Evolutionary conservation across 1,139 yeast species (phyloP).

Genomic region (Protomyces pachydermus): DNA sequence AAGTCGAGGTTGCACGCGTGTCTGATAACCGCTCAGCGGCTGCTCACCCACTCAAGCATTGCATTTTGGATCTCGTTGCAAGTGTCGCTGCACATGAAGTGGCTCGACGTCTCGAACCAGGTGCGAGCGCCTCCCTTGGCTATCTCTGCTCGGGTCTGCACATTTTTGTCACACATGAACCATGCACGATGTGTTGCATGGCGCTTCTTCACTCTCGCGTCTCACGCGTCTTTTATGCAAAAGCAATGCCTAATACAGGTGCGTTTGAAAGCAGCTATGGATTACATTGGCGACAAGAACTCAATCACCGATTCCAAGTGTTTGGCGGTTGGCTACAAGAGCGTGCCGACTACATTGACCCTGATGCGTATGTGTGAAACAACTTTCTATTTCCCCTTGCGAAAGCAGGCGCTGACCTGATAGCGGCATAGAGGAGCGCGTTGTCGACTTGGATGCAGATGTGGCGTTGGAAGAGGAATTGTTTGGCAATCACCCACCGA

Average conservation of each 20-base stretch:
- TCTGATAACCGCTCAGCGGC: constrained; percentile 42
- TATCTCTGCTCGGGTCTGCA: constrained; percentile 74
- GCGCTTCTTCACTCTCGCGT: constrained; percentile 89
- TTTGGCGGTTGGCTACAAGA: constrained; percentile 27
- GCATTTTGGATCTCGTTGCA: constrained; percentile 66
- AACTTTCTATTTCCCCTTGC: no score
- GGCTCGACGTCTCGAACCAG: constrained; percentile 38
- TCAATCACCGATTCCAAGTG: constrained; percentile 54
- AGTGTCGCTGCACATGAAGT: constrained; percentile 52
- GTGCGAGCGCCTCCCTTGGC: constrained; percentile 29
- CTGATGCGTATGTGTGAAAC: constrained; percentile 15
- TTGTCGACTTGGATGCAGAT: neutral
- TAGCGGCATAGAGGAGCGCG: neutral
- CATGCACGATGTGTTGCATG: constrained; percentile 96
- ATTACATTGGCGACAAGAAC: constrained; percentile 63
- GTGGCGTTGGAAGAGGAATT: constrained; percentile 6
- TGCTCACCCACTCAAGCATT: constrained; percentile 58
- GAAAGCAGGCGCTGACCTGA: neutral
- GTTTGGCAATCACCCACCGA: constrained; percentile 5
- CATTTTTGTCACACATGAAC: constrained; percentile 89
- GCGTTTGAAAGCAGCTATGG: constrained; percentile 56
- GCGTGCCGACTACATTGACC: constrained; percentile 6
- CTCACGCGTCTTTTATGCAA: constrained; percentile 58
- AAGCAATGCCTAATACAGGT: constrained; percentile 49
- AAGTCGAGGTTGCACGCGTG: constrained; percentile 41